Conservation (phyloP, 2,329 filamentous ascomycete genomes). For the Cladobotryum mycophilum region DNA sequence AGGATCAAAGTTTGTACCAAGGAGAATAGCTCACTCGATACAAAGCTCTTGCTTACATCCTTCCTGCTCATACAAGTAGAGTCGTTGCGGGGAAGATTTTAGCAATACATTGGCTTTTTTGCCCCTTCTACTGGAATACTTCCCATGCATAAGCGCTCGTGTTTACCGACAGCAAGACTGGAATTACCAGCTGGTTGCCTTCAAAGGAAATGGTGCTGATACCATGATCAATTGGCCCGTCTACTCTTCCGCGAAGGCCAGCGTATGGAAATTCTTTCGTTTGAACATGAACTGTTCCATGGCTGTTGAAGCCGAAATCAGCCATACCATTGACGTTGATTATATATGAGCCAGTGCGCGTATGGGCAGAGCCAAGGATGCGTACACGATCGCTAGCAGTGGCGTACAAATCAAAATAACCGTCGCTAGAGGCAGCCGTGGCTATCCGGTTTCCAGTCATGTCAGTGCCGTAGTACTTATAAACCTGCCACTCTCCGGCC, state of each 20-base stretch:
- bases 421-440: neutral
- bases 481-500: conserved; percentile 9
- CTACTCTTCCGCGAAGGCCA: conserved; percentile 5
- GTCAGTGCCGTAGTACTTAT: conserved; percentile 6
- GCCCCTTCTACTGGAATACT: neutral
- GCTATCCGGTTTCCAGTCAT: conserved; percentile 7
- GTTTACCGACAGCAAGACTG: conserved; percentile 3
- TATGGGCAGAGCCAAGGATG: conserved; percentile 8
- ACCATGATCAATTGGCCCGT: conserved; percentile 7
- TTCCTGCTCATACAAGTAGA: too few relatives aligned
- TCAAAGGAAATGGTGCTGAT: conserved; percentile 3
- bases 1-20: too few relatives aligned
- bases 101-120: too few relatives aligned
- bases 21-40: too few relatives aligned
- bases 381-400: conserved; percentile 7
- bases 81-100: too few relatives aligned
- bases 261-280: conserved; percentile 4
- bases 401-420: conserved; percentile 6
- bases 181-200: conserved; percentile 4
- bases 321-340: conserved; percentile 3
- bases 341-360: neutral
- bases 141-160: conserved; percentile 9
- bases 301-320: conserved; percentile 7
- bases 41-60: too few relatives aligned
- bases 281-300: conserved; percentile 2